Evolutionary conservation across 805 yeast genomes (phyloP), one percentile per base, ranked within the genome.

Genomic region (Pichia cephalocereana): DNA sequence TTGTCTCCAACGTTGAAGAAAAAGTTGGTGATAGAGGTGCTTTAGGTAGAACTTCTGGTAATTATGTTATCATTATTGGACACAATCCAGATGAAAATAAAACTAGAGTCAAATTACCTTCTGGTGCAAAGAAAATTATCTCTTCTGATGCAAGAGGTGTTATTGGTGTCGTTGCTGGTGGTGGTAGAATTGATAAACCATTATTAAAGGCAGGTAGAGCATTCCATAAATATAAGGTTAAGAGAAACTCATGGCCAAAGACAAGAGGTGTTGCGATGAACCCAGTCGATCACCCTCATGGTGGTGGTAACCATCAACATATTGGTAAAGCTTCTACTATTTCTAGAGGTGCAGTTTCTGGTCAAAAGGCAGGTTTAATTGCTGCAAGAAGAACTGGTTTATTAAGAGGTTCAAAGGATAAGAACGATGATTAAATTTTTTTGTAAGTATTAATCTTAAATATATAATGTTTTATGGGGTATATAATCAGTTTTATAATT

Each of bases 301-400:
- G 99, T 87, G 98, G 99, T 91, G 99, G 99, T 91, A 90, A 90
- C 96, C 98, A 91, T 79, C 98, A 91, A 82, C 98, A 91, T 77
- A 91, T 90, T 80, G 98, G 98, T 89, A 91, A 91, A 83, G 97
- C 98, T 70, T 91, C 98, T 67, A 91, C 98, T 70, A 91, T 91
- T 69, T 84, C 96, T 65, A 88, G 98, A 86, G 96, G 96, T 76
- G 97, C 98, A 63, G 98, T 91, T 73, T 80, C 99, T 69, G 99
- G 99, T 87, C 99, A 91, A 82, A 91, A 91, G 95, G 96, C 95
- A 73, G 99, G 99, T 91, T 88, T 91, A 74, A 93, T 91, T 75
- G 99, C 99, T 69, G 99, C 99, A 75, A 89, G 99, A 88, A 89
- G 99, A 85, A 91, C 98, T 69, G 99, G 99, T 91, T 86, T 90